A percentile compares a stretch with the other conserved stretches of the same genome.
These are phyloP conservation scores for Aspergillus niger DNA, from an alignment of 2,329 filamentous ascomycete genomes.

Conservation along the genomic window DNA sequence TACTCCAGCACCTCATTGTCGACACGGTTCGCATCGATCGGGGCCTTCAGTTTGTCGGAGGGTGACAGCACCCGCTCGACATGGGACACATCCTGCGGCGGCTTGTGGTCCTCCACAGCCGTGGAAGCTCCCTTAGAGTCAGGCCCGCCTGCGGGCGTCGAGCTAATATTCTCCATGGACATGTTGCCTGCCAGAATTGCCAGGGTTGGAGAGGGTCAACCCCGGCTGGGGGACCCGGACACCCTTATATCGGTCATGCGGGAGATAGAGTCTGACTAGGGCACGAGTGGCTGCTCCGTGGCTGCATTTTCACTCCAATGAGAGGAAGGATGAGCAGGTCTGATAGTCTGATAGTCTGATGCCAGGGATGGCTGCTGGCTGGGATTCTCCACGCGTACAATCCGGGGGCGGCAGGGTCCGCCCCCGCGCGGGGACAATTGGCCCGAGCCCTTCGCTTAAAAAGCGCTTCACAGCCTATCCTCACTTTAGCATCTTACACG, in stretches of 20 bases:
- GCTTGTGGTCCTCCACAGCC: constrained; percentile 4
- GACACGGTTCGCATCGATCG: constrained; percentile 61
- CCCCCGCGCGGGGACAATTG: not conserved
- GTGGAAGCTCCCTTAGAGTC: not conserved
- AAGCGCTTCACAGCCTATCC: not conserved
- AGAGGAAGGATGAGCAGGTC: not conserved
- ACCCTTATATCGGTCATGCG: not conserved
- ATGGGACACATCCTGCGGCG: constrained; percentile 39
- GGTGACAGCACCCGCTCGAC: constrained; percentile 54
- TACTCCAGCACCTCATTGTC: constrained; percentile 74
- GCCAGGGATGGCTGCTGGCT: too few species aligned
- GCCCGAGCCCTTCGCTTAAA: not conserved
- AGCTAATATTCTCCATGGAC: constrained; percentile 7
- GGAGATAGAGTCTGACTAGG: not conserved
- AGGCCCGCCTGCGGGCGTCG: not conserved
- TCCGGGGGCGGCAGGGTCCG: constrained; percentile 3
- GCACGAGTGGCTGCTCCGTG: not conserved
- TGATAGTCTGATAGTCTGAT: too few species aligned
- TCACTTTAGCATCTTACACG: not conserved
- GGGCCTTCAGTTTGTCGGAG: constrained; percentile 52
- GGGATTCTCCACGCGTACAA: not conserved
- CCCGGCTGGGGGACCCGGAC: not conserved
- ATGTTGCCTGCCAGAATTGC: not conserved
- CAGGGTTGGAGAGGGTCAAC: not conserved
- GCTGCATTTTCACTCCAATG: not conserved